Evolutionary conservation across 192 early-diverging fungal genomes (phyloP).

Genomic region (Paraglomus brasilianum): DNA sequence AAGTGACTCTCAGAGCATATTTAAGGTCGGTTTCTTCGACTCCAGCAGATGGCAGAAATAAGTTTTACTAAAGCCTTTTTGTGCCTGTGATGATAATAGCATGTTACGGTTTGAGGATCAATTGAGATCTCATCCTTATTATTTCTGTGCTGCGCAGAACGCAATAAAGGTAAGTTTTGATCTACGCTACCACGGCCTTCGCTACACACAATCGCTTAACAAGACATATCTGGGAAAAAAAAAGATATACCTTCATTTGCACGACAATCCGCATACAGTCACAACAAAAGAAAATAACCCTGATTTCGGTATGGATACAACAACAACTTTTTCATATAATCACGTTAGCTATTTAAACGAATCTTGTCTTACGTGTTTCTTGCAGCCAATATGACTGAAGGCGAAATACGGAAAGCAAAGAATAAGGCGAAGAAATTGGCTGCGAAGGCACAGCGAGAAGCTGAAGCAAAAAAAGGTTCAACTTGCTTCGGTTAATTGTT

Average conservation of each 20-base stretch:
- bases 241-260: slow-evolving; percentile 49
- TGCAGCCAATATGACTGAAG: slow-evolving; percentile 63
- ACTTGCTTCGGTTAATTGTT: background rate
- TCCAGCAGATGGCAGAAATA: background rate
- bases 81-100: slow-evolving; percentile 25
- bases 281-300: slow-evolving; percentile 45
- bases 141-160: slow-evolving; percentile 68
- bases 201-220: slow-evolving; percentile 34
- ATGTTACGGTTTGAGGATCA: slow-evolving; percentile 78
- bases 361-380: background rate
- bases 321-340: background rate
- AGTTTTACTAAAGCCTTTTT: background rate
- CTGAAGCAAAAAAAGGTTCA: slow-evolving; percentile 51
- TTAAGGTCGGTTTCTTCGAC: slow-evolving; percentile 50
- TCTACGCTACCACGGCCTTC: slow-evolving; percentile 38
- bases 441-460: slow-evolving; percentile 55
- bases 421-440: slow-evolving; percentile 78
- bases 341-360: background rate
- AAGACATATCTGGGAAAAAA: slow-evolving; percentile 39
- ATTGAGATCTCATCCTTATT: slow-evolving; percentile 69
- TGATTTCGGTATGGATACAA: slow-evolving; percentile 30
- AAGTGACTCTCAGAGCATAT: slow-evolving; percentile 84
- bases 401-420: slow-evolving; percentile 74
- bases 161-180: slow-evolving; percentile 65
- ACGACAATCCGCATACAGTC: slow-evolving; percentile 57